phyloP scores from a whole-genome alignment of 208 protist genomes.

The Trypanosoma lewisi region DNA sequence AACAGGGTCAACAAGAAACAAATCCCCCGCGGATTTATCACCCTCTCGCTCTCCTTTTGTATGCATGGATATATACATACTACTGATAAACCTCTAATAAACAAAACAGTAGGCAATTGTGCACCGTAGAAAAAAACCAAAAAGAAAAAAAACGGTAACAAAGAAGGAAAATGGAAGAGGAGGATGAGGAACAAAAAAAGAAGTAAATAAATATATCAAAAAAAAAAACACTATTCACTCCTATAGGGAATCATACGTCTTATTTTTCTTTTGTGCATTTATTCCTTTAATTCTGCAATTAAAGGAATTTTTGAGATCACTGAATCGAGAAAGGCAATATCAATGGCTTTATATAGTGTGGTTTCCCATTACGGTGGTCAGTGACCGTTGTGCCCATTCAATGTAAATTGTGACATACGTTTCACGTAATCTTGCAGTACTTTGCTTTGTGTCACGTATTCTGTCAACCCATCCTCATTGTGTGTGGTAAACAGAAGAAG shows the following conservation, averaged over 20 bases:
- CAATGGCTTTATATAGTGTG: not conserved
- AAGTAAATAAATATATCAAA: not conserved
- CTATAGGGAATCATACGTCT: too few species aligned
- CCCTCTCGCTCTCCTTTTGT: not conserved
- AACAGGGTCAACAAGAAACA: too few species aligned
- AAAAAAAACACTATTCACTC: not conserved
- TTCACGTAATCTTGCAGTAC: constrained; percentile 55
- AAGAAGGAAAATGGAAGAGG: not conserved
- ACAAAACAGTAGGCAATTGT: not conserved
- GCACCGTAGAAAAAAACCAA: not conserved
- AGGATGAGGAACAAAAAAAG: constrained; percentile 1
- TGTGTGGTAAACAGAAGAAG: constrained; percentile 57
- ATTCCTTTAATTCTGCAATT: too few species aligned
- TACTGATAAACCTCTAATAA: not conserved
- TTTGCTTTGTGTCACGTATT: constrained; percentile 41
- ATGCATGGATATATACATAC: not conserved
- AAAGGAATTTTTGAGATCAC: too few species aligned
- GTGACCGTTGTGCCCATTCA: constrained; percentile 4
- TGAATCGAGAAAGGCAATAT: too few species aligned
- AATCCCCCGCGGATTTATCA: too few species aligned
- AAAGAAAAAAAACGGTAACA: constrained; percentile 18
- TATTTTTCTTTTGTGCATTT: too few species aligned
- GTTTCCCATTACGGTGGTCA: constrained; percentile 1
- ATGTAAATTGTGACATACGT: constrained; percentile 44
- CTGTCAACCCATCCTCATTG: constrained; percentile 33